Base-by-base conservation (phyloP, 441 rosid genomes). In the Viola pubescens region DNA sequence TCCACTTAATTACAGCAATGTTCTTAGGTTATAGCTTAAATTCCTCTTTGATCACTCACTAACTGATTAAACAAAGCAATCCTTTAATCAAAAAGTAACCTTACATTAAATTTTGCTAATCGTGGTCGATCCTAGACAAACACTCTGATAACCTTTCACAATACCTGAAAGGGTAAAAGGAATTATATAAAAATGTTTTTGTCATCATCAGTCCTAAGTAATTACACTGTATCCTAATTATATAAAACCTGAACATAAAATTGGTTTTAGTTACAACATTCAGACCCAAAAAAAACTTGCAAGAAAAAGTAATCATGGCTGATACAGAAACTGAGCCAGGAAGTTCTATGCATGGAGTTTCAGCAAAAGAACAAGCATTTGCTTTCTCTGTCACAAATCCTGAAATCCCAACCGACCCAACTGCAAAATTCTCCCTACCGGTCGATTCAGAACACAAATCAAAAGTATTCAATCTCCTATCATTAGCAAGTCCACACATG, bases 401-500 rank as follows among this genome's bases (percentile, higher is more conserved):
- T 1, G 45, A 46, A 0, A 71, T 75, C n/a, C 83, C 84, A 11
- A 74, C 89, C 0, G 91, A 83, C 51, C 9, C 70, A 4, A 72
- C 83, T 0, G 79, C 88, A 0, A 82, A 81, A 45, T 87, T 90
- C 49, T 75, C 62, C 1, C 71, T 87, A 1, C 91, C 95, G 0
- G 94, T 85, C 4, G 95, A 90, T 52, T 87, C 87, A 0, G 92
- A 87, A 65, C 91, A 87, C 69, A 90, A 81, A 65, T 81, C 94
- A 46, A 81, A 75, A 66, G 83, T 74, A 6, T 84, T 85, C 66
- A 87, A 81, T 68, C 74, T 79, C 37, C 73, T 84, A 26, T 85
- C 95, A 9, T 72, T 87, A 0, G 83, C 81, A 3, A 77, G 78
- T 11, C 91, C 97, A 4, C 95, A 90, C 75, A 90, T 83, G 95